Evolutionary conservation across 2,329 filamentous ascomycete species (phyloP), one percentile per base, ranked within the genome.

Genomic region (Davidsoniella eucalypti): DNA sequence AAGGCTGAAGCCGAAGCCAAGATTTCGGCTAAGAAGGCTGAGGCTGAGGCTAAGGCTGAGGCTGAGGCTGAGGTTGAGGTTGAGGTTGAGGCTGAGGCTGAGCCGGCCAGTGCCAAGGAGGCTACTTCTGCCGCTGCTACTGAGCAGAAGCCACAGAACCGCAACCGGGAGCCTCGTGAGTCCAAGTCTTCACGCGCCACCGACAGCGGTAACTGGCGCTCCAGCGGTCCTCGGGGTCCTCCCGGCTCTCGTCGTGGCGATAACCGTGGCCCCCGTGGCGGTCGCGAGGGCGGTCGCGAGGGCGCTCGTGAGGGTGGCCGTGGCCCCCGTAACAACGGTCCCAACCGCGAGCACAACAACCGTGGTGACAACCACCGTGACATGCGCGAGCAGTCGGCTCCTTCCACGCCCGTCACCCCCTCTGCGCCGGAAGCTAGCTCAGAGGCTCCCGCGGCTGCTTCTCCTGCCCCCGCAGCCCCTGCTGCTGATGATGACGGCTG

Each of bases 131-230:
- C 58, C 1, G 57, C 58, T 46, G 57, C 58, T 25, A 55, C 54
- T 10, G 55, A 56, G 9, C 51, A 69, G 75, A 56, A 76, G 73
- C 60, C 54, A 9, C 26, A 8, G 8, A 29, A 64, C 4, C 65
- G 57, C 47, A 53, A 57, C 46, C 64, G 62, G 21, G 67, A 69
- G 54, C 61, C 60, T n/a, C 64, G 65, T 56, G 66, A 68, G 53
- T 57, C 63, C 53, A 77, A 74, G 63, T 33, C 46, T 23, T 70
- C 76, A 33, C 72, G 74, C 57, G 72, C 75, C 45, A 58, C 67
- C 23, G 78, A 81, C 56, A 69, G 70, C 52, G 72, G 73, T 47
- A 80, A 71, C 64, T 82, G 78, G 78, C 70, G 78, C 63, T 66
- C 69, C 54, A 61, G 71, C 7, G 47, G 37, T 6, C 5, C 29